Evolutionary conservation across 176 grass and related monocot genomes (phyloP).

Genomic region (Zoysia pacifica): DNA sequence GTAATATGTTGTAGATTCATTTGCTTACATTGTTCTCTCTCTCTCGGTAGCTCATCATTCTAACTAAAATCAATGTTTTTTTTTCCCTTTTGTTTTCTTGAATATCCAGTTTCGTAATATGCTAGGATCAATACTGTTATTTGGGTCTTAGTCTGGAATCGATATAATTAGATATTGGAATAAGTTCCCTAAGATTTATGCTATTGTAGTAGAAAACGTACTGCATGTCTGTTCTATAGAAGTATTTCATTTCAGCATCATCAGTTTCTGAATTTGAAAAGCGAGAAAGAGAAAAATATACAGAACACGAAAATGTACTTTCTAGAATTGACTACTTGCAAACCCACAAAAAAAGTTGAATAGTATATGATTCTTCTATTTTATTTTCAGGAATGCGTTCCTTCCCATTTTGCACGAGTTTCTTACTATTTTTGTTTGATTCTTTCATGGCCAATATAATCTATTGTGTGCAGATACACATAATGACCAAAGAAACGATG

Average conservation of each 20-base stretch:
- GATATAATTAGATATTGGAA: too few relatives aligned
- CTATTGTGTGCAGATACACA: conserved; percentile 12
- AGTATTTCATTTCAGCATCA: not conserved
- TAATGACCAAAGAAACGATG: conserved; percentile 37
- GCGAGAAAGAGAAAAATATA: too few relatives aligned
- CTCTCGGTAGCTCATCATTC: not conserved
- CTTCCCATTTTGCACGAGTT: not conserved
- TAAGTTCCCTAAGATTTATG: not conserved
- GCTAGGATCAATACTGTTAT: not conserved
- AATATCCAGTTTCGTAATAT: not conserved
- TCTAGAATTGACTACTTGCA: too few relatives aligned
- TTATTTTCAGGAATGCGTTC: not conserved
- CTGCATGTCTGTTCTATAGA: too few relatives aligned
- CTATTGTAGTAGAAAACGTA: not conserved
- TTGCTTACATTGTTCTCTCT: not conserved
- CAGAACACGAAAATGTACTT: too few relatives aligned
- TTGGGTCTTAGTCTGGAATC: not conserved
- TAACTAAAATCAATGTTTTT: not conserved
- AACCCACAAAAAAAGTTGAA: not conserved
- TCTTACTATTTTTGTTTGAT: not conserved
- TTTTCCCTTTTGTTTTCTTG: not conserved
- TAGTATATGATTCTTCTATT: too few relatives aligned
- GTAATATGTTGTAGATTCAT: not conserved
- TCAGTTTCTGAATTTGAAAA: not conserved
- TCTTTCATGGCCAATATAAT: not conserved